Base-by-base conservation (phyloP, 768 basidiomycete genomes). In the Amanita rubescens region DNA sequence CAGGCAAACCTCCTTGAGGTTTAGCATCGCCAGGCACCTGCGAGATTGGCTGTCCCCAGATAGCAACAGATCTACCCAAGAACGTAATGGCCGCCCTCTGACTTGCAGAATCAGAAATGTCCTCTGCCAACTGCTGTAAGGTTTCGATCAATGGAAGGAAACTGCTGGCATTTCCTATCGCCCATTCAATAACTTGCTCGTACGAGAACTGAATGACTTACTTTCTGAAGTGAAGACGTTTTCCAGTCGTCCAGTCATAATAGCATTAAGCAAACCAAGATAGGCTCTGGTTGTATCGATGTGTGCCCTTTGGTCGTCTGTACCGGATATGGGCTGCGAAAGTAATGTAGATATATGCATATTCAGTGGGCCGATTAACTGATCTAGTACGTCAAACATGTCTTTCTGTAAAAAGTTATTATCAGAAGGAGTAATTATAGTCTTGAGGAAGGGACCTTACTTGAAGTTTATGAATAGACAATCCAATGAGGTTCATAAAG, bases 401-500 rank as follows among this genome's bases (percentile, higher is more conserved):
- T 93, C 87, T 59, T 78, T 79, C 92, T 95, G 63, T 20, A 55
- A 30, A 20, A 51, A 24, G 37, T 19, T 10, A 57, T n/a, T 19
- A 30, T 25, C 12, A 50, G 50, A 27, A 48, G 27, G 14, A 55
- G 49, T 45, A 20, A 17, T 52, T 15, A 22, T 15, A 55, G 17
- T 11, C 27, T 30, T 11, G 7, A 49, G 27, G 52, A 39, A 51
- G 33, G 39, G 12, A 20, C 57, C 67, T 51, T 55, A 93, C 94
- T 76, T 92, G 90, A 51, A 98, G 79, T 64, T 90, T 90, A 66
- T 95, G 92, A 49, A 94, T 85, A 50, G 97, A 73, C 8, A 96
- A 74, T 6, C 87, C 87, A 51, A 99, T 87, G 73, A 99, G 98
- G 62, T 86, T 88, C 78, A 98, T 86, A 62, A 98, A 95, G 64